Percentiles rank a stretch among this genome's conserved stretches.
phyloP scores from a whole-genome alignment of 2,329 filamentous ascomycete genomes.

The Hypoxylon sp. region DNA sequence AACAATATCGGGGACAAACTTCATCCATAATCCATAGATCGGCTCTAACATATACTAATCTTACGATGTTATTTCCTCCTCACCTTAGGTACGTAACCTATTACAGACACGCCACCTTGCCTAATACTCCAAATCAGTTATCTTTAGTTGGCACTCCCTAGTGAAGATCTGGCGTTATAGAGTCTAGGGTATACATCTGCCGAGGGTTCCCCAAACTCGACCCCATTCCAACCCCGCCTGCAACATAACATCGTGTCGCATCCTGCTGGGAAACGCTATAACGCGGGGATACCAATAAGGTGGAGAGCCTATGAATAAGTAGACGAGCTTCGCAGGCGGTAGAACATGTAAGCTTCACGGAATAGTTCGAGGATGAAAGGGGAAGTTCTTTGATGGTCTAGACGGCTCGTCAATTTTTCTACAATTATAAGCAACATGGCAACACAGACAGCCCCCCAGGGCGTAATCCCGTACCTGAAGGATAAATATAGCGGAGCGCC shows the following conservation, averaged over 20 bases:
- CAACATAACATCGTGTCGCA: conserved; percentile 12
- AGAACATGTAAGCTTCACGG: not conserved
- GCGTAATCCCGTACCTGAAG: conserved; percentile 32
- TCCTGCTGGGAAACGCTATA: conserved; percentile 9
- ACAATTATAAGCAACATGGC: conserved; percentile 12
- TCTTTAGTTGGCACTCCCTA: too few relatives aligned
- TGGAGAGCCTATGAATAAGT: conserved; percentile 11
- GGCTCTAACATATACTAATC: too few relatives aligned
- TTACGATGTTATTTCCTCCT: too few relatives aligned
- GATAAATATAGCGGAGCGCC: conserved; percentile 43
- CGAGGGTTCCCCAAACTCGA: conserved; percentile 30
- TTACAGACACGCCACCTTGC: too few relatives aligned
- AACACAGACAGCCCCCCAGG: conserved; percentile 6
- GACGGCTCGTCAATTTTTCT: too few relatives aligned
- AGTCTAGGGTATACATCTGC: conserved; percentile 27
- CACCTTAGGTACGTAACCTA: too few relatives aligned
- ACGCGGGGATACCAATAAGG: conserved; percentile 4
- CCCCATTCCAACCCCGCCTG: conserved; percentile 34
- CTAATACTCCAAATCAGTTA: too few relatives aligned
- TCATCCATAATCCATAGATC: too few relatives aligned
- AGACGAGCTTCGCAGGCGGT: conserved; percentile 6
- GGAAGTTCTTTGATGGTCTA: not conserved
- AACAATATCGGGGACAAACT: too few relatives aligned
- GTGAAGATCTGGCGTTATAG: conserved; percentile 5
- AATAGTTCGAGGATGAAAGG: not conserved